A percentile compares a stretch with the other conserved stretches of the same genome.
These are phyloP conservation scores for Chloris gayana DNA, from an alignment of 176 grass and related monocot genomes.

Conservation along the genomic window DNA sequence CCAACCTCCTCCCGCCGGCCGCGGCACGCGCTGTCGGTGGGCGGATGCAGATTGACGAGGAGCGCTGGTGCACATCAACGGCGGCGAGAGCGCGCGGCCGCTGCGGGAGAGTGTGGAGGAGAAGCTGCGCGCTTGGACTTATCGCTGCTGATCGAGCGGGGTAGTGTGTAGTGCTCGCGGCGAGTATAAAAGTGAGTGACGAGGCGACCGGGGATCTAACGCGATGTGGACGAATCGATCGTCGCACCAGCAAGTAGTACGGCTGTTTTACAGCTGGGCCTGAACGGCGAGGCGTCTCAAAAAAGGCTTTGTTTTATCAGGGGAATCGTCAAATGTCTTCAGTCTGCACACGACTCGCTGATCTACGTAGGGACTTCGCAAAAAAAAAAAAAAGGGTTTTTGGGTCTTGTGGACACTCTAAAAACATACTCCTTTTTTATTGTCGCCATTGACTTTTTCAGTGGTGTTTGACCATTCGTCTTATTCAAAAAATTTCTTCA, in stretches of 20 bases:
- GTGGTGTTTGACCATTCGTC: too few relatives aligned
- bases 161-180: constrained; percentile 5
- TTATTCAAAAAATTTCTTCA: too few relatives aligned
- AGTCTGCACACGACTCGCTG: background rate
- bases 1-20: background rate
- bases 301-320: background rate
- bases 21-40: constrained; percentile 5
- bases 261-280: background rate
- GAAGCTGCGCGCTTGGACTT: constrained; percentile 4
- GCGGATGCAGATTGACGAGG: background rate
- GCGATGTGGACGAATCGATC: constrained; percentile 24
- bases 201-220: constrained; percentile 30
- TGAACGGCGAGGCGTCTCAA: background rate
- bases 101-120: background rate
- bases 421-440: too few relatives aligned
- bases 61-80: constrained; percentile 23
- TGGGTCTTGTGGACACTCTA: too few relatives aligned
- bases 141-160: background rate
- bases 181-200: constrained; percentile 36
- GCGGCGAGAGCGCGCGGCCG: background rate
- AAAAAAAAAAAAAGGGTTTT: too few relatives aligned
- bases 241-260: background rate
- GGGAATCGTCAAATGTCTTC: background rate
- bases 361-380: too few relatives aligned
- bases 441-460: too few relatives aligned